Conservation (phyloP, 2,329 filamentous ascomycete species). For the Ustulina deusta region DNA sequence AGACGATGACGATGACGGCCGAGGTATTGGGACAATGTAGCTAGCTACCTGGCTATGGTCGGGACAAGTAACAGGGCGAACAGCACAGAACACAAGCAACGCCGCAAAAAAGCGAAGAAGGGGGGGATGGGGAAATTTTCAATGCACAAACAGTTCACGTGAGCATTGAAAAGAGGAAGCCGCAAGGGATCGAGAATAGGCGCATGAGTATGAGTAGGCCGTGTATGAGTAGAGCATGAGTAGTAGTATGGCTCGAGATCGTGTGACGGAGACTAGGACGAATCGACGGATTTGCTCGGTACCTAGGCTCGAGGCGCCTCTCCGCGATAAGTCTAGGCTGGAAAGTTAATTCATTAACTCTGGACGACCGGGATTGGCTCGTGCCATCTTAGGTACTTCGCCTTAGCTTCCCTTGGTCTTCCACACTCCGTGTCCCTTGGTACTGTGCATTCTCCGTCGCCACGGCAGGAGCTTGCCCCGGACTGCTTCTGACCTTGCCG, state of each 20-base stretch:
- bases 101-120: constrained; percentile 4
- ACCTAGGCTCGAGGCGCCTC: constrained; percentile 18
- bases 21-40: constrained; percentile 22
- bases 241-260: constrained; percentile 38
- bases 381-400: constrained; percentile 36
- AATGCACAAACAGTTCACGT: constrained; percentile 23
- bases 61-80: constrained; percentile 14
- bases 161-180: constrained; percentile 3
- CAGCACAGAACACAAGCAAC: constrained; percentile 12
- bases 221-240: neutral
- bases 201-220: constrained; percentile 2
- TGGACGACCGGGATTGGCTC: constrained; percentile 44
- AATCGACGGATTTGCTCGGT: constrained; percentile 25
- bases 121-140: neutral
- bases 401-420: constrained; percentile 13
- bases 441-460: neutral
- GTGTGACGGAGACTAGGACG: constrained; percentile 32
- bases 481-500: constrained; percentile 33
- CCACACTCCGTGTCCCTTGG: neutral
- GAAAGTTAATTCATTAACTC: constrained; percentile 36
- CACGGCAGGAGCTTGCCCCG: constrained; percentile 21
- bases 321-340: constrained; percentile 5
- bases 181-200: neutral
- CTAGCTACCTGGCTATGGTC: constrained; percentile 2
- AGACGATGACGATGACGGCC: constrained; percentile 38